Base-by-base conservation (phyloP, 2,329 filamentous ascomycete species). In the Cladosporium halotolerans region DNA sequence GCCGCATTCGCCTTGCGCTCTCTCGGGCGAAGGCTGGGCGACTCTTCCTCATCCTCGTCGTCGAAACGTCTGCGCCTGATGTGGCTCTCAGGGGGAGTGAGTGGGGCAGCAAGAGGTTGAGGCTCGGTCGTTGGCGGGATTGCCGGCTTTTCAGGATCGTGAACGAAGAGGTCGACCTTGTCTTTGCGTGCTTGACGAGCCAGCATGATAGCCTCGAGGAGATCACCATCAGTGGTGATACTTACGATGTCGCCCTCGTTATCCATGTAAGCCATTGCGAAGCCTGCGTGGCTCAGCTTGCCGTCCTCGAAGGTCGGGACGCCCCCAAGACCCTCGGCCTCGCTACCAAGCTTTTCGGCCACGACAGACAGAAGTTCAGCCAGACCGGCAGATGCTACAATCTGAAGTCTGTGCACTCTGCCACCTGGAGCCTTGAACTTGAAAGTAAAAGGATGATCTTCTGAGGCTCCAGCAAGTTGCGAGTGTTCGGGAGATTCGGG, bases 371-470 rank as follows among this genome's bases (percentile, higher is more conserved):
- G 83, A 55, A 99, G 84, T 40, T 89, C 83, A 16, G 81, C 82
- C 58, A 99, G 83, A 40, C 93, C 93, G 52, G 89, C 82, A 18
- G 86, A 82, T 9, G 90, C 86, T 51, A 84, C 77, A 28, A 96
- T 85, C 66, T 97, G 93, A 47, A 99, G 75, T 52, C 93, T 84
- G 72, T 99, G 93, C 14, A 97, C 91, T 49, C 93, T 88, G 43
- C 92, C 93, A 62, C 89, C 91, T 1, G 93, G 93, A 2, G 93
- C 90, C 77, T 97, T 97, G 81, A 99, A 99, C 72, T 99, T 99
- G 83, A 99, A 99, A 2, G 92, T 83, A 73, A 97, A 99, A 0
- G 92, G 89, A 9, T 82, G 72, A 60, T 95, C 88, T 63, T 88
- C 77, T 10, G 72, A 55, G 14, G 84, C 78, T 44, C 85, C 78